These are phyloP conservation scores for Suillus ampliporus DNA, from an alignment of 768 basidiomycete genomes.

Conservation along the genomic window DNA sequence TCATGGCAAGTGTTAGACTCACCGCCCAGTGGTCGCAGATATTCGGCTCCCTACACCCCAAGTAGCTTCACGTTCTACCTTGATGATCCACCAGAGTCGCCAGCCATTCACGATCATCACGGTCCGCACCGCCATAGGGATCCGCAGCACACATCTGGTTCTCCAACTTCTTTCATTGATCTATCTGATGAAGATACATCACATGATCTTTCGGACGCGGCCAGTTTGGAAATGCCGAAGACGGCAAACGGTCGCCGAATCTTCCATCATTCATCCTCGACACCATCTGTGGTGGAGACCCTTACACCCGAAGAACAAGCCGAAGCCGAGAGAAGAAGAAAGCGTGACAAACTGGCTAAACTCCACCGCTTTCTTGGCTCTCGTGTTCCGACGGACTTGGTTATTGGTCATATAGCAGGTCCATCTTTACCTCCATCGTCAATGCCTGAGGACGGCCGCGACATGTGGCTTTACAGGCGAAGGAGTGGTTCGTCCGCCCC, in stretches of 20 bases:
- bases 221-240: constrained; percentile 35
- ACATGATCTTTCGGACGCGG: constrained; percentile 38
- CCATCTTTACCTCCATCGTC: constrained; percentile 39
- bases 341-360: constrained; percentile 78
- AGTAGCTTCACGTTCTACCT: constrained; percentile 44
- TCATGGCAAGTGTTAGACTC: constrained; percentile 44
- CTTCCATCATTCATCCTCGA: constrained; percentile 44
- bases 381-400: constrained; percentile 71
- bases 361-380: constrained; percentile 89
- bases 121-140: constrained; percentile 17
- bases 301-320: constrained; percentile 56
- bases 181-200: constrained; percentile 64
- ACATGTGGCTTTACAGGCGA: constrained; percentile 53
- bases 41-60: constrained; percentile 60
- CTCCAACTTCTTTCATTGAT: constrained; percentile 60
- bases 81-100: constrained; percentile 16
- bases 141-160: constrained; percentile 25
- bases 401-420: constrained; percentile 52
- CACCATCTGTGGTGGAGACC: constrained; percentile 54
- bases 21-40: constrained; percentile 47
- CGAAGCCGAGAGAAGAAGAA: constrained; percentile 69
- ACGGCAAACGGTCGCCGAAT: constrained; percentile 25
- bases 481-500: constrained; percentile 58
- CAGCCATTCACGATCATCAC: constrained; percentile 8
- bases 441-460: constrained; percentile 37